A percentile compares a stretch with the other conserved stretches of the same genome.
phyloP scores from a whole-genome alignment of 2,329 filamentous ascomycete genomes.

The Pseudopyrenochaeta lycopersici region DNA sequence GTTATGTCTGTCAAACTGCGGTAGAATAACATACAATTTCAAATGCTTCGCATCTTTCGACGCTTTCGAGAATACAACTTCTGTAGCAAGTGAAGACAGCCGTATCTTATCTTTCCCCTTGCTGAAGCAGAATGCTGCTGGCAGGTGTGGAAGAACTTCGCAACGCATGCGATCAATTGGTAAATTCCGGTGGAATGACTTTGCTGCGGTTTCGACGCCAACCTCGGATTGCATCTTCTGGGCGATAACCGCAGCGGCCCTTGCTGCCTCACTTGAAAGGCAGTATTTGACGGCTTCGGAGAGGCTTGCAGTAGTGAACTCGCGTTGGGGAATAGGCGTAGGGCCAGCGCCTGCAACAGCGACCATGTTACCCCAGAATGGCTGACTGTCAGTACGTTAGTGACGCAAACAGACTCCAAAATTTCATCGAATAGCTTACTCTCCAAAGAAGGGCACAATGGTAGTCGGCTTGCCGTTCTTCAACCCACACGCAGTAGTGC shows the following conservation, averaged over 20 bases:
- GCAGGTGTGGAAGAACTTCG: conserved; percentile 70
- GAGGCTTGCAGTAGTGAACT: conserved; percentile 43
- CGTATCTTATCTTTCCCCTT: conserved; percentile 49
- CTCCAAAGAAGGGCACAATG: conserved; percentile 76
- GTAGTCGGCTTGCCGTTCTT: conserved; percentile 79
- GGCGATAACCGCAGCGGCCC: conserved; percentile 51
- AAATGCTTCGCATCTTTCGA: conserved; percentile 72
- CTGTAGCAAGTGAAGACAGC: conserved; percentile 77
- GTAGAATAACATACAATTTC: conserved; percentile 64
- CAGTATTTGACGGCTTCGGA: conserved; percentile 46
- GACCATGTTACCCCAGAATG: conserved; percentile 44
- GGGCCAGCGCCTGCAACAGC: conserved; percentile 40
- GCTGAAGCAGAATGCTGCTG: conserved; percentile 68
- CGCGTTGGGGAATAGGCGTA: conserved; percentile 31
- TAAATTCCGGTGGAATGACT: conserved; percentile 61
- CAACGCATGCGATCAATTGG: conserved; percentile 68
- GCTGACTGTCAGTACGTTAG: not conserved
- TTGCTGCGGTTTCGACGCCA: conserved; percentile 53
- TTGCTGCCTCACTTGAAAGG: conserved; percentile 49
- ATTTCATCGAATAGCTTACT: conserved; percentile 61
- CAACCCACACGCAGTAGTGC: conserved; percentile 83
- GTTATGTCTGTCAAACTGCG: not conserved
- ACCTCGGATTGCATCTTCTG: conserved; percentile 54
- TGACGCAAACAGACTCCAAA: no score
- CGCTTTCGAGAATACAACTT: conserved; percentile 68